A percentile compares a stretch with the other conserved stretches of the same genome.
Evolutionary conservation across 1,284 basidiomycete genomes (phyloP).

Genomic region (Fomitopsis schrenkii): DNA sequence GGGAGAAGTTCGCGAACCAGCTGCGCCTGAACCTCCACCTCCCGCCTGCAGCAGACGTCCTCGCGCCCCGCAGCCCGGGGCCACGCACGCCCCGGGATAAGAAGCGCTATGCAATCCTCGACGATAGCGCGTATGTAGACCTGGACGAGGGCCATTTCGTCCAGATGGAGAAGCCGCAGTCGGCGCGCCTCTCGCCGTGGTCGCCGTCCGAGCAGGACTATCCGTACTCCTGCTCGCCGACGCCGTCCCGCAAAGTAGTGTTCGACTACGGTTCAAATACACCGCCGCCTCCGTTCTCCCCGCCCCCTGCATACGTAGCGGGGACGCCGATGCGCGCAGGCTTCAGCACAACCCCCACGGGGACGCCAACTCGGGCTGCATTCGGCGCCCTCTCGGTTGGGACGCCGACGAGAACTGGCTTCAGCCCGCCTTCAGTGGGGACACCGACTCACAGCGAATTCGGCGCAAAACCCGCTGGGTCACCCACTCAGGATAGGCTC

Average conservation of each 20-base stretch:
- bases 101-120: slow-evolving; percentile 17
- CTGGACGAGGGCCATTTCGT: slow-evolving; percentile 14
- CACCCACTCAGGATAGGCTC: slow-evolving; percentile 7
- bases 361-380: neutral
- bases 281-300: slow-evolving; percentile 5
- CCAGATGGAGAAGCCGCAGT: slow-evolving; percentile 14
- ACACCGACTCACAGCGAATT: no score
- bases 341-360: neutral
- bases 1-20: slow-evolving; percentile 11
- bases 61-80: slow-evolving; percentile 6
- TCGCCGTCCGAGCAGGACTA: slow-evolving; percentile 22
- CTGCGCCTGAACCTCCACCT: slow-evolving; percentile 12
- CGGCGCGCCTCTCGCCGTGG: slow-evolving; percentile 25
- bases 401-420: no score
- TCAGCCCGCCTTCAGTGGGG: no score
- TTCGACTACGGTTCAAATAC: neutral
- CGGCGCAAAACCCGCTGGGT: neutral
- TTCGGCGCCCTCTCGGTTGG: neutral
- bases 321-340: slow-evolving; percentile 9
- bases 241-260: neutral
- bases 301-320: slow-evolving; percentile 11
- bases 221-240: slow-evolving; percentile 13
- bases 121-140: slow-evolving; percentile 13
- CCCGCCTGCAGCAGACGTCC: slow-evolving; percentile 9
- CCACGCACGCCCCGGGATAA: slow-evolving; percentile 6